Conservation (phyloP, 2,329 filamentous ascomycete genomes). For the Trichoderma citrinoviride region DNA sequence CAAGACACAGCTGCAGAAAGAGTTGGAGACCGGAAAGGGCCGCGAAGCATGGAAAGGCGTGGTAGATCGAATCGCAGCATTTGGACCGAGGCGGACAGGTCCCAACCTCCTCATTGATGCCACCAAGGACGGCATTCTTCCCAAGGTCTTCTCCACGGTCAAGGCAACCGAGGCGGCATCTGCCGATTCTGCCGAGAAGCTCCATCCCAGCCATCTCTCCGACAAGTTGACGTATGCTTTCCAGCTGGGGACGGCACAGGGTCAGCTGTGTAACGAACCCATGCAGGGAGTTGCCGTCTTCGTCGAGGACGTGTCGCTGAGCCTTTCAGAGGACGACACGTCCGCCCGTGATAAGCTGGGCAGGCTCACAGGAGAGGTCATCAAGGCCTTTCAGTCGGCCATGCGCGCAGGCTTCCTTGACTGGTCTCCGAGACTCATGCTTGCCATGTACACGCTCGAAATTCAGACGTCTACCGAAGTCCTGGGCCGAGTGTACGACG, state of each 20-base stretch:
- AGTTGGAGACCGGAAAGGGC: slow-evolving; percentile 69
- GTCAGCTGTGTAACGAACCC: slow-evolving; percentile 87
- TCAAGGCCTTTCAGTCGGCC: slow-evolving; percentile 81
- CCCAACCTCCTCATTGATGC: slow-evolving; percentile 88
- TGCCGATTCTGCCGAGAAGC: slow-evolving; percentile 44
- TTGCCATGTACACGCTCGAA: slow-evolving; percentile 97
- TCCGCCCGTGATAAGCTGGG: slow-evolving; percentile 66
- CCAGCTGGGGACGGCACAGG: slow-evolving; percentile 85
- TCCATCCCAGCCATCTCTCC: slow-evolving; percentile 67
- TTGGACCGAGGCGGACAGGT: slow-evolving; percentile 80
- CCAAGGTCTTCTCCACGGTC: slow-evolving; percentile 60
- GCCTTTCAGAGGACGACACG: slow-evolving; percentile 51
- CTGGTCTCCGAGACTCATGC: slow-evolving; percentile 91
- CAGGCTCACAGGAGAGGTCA: slow-evolving; percentile 86
- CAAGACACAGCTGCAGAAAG: slow-evolving; percentile 64
- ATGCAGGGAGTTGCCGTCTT: slow-evolving; percentile 91
- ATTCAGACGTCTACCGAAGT: slow-evolving; percentile 97
- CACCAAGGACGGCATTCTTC: slow-evolving; percentile 68
- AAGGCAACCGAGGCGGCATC: slow-evolving; percentile 36
- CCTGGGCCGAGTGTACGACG: slow-evolving; percentile 89
- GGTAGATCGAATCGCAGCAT: slow-evolving; percentile 80
- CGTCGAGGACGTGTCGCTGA: slow-evolving; percentile 72
- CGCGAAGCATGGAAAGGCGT: slow-evolving; percentile 72
- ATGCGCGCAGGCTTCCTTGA: slow-evolving; percentile 86
- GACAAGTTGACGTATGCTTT: slow-evolving; percentile 94